Evolutionary conservation across 169 alveolate genomes (phyloP), one percentile per base, ranked within the genome.

Genomic region (Plasmodium inui): DNA sequence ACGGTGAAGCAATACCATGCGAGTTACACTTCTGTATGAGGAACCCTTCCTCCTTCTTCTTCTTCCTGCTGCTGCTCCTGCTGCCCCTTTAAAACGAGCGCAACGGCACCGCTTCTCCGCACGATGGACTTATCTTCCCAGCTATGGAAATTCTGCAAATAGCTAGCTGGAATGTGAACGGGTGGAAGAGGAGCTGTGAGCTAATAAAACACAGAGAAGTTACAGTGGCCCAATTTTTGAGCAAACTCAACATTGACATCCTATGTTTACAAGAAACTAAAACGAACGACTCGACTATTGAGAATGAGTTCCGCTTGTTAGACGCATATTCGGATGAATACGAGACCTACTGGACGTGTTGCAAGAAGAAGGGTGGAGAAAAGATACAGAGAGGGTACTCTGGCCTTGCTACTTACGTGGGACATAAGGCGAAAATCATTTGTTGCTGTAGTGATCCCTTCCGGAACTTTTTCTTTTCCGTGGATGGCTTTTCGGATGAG

Each of bases 111-210:
- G 61, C 61, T 14, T 3, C 19, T 3, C 61, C 22, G 22, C 61
- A 50, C 61, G 19, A 50, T 50, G 61, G 61, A 28, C 78, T 19
- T 46, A 57, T 74, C 37, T 26, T 26, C 44, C 44, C 67, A 41
- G 80, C 26, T 14, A 34, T 57, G 90, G 94, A 89, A 67, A 89
- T 50, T 12, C 28, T 78, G 8, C 91, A 81, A 19, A 67, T 93
- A 34, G 94, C 73, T 26, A 79, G 95, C 72, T 93, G 96, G 96
- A 93, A 93, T 74, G 96, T 93, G 37, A 95, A 94, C 30, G 96
- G 96, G 10, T 94, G 96, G 96, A 74, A 94, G 44, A 94, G 81
- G 32, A 94, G 93, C n/a, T 71, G 72, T 79, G 88, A 84, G 61
- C 10, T 94, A 67, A 90, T 94, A 85, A 90, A 94, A 78, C 82